A percentile compares a stretch with the other conserved stretches of the same genome.
Conservation (phyloP, 2,329 filamentous ascomycete genomes). For the Alternaria gansuensis region DNA sequence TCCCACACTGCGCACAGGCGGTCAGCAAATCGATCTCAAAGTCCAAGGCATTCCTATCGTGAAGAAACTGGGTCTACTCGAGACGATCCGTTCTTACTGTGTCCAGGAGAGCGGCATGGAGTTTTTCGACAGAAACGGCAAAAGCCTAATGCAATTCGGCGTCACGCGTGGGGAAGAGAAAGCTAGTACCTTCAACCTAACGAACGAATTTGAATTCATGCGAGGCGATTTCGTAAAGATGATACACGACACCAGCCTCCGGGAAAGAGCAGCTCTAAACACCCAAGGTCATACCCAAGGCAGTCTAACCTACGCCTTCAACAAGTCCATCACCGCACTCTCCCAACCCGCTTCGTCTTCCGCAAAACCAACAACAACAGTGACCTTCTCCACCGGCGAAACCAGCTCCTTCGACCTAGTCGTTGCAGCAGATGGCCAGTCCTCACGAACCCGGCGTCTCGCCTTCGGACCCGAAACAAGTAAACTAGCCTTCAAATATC, state of each 20-base stretch:
- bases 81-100: conserved; percentile 42
- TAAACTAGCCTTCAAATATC: conserved; percentile 25
- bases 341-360: conserved; percentile 20
- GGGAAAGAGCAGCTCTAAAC: conserved; percentile 26
- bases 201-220: conserved; percentile 46
- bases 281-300: conserved; percentile 18
- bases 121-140: conserved; percentile 43
- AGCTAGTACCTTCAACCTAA: conserved; percentile 33
- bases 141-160: conserved; percentile 27
- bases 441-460: conserved; percentile 33
- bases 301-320: conserved; percentile 23
- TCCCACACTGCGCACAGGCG: conserved; percentile 55
- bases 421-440: conserved; percentile 40
- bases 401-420: conserved; percentile 36
- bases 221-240: conserved; percentile 48
- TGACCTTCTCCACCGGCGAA: conserved; percentile 31
- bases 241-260: conserved; percentile 33
- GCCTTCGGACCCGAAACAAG: conserved; percentile 30
- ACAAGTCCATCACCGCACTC: conserved; percentile 28
- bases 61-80: conserved; percentile 52
- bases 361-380: conserved; percentile 21
- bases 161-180: conserved; percentile 53
- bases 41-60: conserved; percentile 55
- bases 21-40: conserved; percentile 59
- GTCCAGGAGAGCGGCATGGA: conserved; percentile 54